Conservation (phyloP, 1,284 basidiomycete species). For the Termitomyces sp. region DNA sequence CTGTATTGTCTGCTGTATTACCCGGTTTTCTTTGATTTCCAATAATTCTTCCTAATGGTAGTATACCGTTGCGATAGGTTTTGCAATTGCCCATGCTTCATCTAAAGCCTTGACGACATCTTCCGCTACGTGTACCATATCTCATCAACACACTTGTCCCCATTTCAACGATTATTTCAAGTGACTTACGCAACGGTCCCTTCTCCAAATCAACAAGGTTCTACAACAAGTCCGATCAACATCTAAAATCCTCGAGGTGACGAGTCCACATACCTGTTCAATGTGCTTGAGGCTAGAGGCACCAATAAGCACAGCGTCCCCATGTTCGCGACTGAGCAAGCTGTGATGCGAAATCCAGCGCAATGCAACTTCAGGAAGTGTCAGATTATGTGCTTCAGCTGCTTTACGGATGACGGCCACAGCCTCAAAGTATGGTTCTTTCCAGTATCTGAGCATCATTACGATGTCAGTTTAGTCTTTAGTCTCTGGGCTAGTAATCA, state of each 20-base stretch:
- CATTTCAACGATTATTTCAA: neutral
- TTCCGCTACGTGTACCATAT: constrained; percentile 23
- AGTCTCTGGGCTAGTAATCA: neutral
- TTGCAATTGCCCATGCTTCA: constrained; percentile 33
- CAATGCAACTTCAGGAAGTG: constrained; percentile 44
- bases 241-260: neutral
- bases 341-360: constrained; percentile 54
- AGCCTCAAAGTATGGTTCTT: constrained; percentile 44
- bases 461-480: neutral
- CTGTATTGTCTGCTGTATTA: neutral
- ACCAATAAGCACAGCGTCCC: constrained; percentile 48
- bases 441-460: constrained; percentile 35
- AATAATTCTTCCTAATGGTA: constrained; percentile 9
- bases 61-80: constrained; percentile 30
- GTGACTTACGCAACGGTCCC: constrained; percentile 44
- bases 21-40: no score
- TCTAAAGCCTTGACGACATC: constrained; percentile 34
- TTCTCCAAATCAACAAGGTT: constrained; percentile 54
- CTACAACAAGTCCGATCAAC: constrained; percentile 19
- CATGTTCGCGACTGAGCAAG: constrained; percentile 38
- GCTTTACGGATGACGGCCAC: constrained; percentile 33
- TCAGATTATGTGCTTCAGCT: constrained; percentile 37
- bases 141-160: neutral
- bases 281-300: constrained; percentile 47
- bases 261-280: constrained; percentile 30